Evolutionary conservation across 2,329 filamentous ascomycete species (phyloP).

Genomic region (Exophiala sp.): DNA sequence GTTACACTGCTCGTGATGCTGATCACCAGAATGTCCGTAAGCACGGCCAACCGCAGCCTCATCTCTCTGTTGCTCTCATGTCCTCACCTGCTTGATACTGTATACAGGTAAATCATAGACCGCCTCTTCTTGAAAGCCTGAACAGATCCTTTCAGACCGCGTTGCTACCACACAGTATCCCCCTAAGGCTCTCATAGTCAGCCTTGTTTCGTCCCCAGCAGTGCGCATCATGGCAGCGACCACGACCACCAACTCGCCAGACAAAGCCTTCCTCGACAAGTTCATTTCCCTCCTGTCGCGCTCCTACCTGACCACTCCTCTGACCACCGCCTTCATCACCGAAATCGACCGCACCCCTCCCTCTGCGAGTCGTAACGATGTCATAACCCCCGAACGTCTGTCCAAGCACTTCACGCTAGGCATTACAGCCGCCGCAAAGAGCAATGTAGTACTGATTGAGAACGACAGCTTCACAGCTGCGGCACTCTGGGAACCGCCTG

Average conservation of each 20-base stretch:
- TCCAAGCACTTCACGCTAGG: constrained; percentile 27
- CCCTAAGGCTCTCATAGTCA: not conserved
- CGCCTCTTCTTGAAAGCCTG: too few relatives aligned
- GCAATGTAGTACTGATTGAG: constrained; percentile 23
- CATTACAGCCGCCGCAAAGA: constrained; percentile 25
- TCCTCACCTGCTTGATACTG: too few relatives aligned
- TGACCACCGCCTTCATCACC: constrained; percentile 29
- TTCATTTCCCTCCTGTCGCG: constrained; percentile 26
- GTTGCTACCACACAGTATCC: too few relatives aligned
- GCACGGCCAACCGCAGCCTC: constrained; percentile 1
- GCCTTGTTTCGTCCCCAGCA: not conserved
- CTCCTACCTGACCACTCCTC: constrained; percentile 24
- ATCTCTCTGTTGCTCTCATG: too few relatives aligned
- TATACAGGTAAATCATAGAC: too few relatives aligned
- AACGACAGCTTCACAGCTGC: constrained; percentile 22
- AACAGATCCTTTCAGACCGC: too few relatives aligned
- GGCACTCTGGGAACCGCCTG: constrained; percentile 28
- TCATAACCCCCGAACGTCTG: constrained; percentile 24
- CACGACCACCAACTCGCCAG: constrained; percentile 11
- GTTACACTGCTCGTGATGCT: not conserved
- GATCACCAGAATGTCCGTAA: constrained; percentile 2
- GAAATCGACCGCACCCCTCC: constrained; percentile 24
- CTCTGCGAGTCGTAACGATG: constrained; percentile 10
- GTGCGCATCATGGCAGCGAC: constrained; percentile 13
- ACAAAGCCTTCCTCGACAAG: constrained; percentile 23